Base-by-base conservation (phyloP, 352 stramenopile genomes). In the Pythium aristosporum region DNA sequence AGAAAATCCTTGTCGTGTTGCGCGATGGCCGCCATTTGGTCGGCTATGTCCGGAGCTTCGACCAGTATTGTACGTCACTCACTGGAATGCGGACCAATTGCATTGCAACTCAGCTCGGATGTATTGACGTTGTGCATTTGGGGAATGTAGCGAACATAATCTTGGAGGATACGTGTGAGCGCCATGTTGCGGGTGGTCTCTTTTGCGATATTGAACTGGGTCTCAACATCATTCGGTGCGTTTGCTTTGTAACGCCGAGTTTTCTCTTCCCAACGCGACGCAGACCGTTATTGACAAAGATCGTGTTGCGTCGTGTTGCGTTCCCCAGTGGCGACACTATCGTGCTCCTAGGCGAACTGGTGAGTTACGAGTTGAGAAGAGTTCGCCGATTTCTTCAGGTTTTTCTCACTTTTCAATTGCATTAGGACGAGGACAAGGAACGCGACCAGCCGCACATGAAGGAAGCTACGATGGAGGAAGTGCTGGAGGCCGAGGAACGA, bases 161-260 rank as follows among this genome's bases (percentile, higher is more conserved):
- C 53, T 73, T 99, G 23, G 89, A 98, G 73, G 92, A 98, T 70
- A 98, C 95, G 54, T 97, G 85, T 72, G 92, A 98, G 72, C 87
- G 92, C 65, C 83, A 96, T 60, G 82, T 96, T 37, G 82, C 89
- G 32, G 80, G 80, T 51, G 80, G 79, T 37, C 81, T 97, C 61
- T 99, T 98, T 74, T 96, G 94, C 42, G 96, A 99, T 66, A 96
- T 99, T 60, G 84, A 97, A 61, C 73, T 99, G 47, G 95, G 95
- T 28, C 73, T 99, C n/a, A 98, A 98, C 75, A 92, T 99, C 66
- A 94, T 99, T 49, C 85, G 96, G 75, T 95, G 70, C 16, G 67
- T 41, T 4, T 8, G 6, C 4, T 5, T n/a, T 13, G 5, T 46
- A n/a, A 21, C 39, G 39, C 39, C 16, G 39, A 4, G 0, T 5